These are phyloP conservation scores for Salicornia ramosissima DNA, from an alignment of 148 eudicot genomes.

Conservation along the genomic window DNA sequence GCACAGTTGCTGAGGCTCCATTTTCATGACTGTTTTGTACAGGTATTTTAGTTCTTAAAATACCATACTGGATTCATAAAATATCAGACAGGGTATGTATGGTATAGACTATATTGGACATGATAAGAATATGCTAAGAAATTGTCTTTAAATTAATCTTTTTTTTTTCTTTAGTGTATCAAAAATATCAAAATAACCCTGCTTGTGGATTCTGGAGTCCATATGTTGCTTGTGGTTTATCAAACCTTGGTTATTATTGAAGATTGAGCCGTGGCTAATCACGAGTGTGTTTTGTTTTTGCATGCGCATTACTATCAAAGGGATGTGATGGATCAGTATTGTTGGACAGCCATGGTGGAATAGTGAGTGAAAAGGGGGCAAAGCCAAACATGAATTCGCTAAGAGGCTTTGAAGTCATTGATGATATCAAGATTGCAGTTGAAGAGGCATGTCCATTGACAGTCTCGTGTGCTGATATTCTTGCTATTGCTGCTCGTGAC, in stretches of 20 bases:
- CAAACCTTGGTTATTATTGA: background rate
- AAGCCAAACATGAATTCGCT: slow-evolving; percentile 49
- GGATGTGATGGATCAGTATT: slow-evolving; percentile 73
- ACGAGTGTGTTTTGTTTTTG: background rate
- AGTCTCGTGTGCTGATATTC: slow-evolving; percentile 73
- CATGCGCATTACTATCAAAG: slow-evolving; percentile 10
- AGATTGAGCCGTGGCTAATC: background rate
- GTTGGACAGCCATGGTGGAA: slow-evolving; percentile 40
- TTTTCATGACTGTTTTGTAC: slow-evolving; percentile 67
- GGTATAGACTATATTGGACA: too few relatives aligned
- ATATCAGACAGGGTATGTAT: too few relatives aligned
- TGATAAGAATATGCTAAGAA: too few relatives aligned
- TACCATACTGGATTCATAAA: too few relatives aligned
- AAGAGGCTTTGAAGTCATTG: slow-evolving; percentile 54
- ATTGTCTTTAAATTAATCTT: too few relatives aligned
- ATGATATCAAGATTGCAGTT: slow-evolving; percentile 46
- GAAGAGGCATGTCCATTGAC: slow-evolving; percentile 60
- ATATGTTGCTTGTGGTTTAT: too few relatives aligned
- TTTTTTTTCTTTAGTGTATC: too few relatives aligned
- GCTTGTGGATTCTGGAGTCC: too few relatives aligned
- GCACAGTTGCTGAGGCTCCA: slow-evolving; percentile 66
- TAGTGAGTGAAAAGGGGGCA: slow-evolving; percentile 57
- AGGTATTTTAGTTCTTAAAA: slow-evolving; percentile 26
- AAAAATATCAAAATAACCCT: too few relatives aligned
- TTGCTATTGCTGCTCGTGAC: slow-evolving; percentile 68